Evolutionary conservation across 371 early-diverging fungal species (phyloP).

Genomic region (Rhizomucor pusillus): DNA sequence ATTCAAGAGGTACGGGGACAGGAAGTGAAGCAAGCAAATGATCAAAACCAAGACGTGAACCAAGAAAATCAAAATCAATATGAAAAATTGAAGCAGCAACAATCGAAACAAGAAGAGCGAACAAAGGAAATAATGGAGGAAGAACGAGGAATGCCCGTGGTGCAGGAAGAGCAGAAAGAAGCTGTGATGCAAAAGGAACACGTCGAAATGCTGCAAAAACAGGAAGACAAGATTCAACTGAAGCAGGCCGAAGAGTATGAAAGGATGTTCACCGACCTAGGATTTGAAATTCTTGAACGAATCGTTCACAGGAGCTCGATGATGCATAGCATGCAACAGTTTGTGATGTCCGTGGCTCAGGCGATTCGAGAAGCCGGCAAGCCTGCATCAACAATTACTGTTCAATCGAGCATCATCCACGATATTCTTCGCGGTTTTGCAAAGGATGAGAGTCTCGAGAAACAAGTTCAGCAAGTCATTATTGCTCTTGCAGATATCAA

Average conservation of each 20-base stretch:
- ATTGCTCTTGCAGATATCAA: background rate
- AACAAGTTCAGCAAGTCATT: background rate
- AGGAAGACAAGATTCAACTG: no score
- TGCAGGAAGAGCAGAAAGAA: background rate
- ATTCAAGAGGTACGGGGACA: background rate
- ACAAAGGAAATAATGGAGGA: background rate
- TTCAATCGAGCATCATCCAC: background rate
- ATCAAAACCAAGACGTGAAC: background rate
- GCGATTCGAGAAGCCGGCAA: background rate
- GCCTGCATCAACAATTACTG: background rate
- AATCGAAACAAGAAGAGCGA: background rate
- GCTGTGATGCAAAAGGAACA: background rate
- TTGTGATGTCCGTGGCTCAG: conserved; percentile 1
- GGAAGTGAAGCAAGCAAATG: background rate
- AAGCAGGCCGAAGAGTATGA: no score
- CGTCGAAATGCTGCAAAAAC: background rate
- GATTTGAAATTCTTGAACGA: background rate
- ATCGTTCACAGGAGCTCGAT: background rate
- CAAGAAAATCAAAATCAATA: background rate
- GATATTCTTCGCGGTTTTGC: conserved; percentile 2
- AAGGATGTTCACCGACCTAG: no score
- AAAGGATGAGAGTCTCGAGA: background rate
- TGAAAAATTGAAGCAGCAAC: no score
- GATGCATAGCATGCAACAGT: background rate
- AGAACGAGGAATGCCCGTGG: background rate